These are phyloP conservation scores for Helianthus tuberosus DNA, from an alignment of 129 eudicot genomes.

Conservation along the genomic window DNA sequence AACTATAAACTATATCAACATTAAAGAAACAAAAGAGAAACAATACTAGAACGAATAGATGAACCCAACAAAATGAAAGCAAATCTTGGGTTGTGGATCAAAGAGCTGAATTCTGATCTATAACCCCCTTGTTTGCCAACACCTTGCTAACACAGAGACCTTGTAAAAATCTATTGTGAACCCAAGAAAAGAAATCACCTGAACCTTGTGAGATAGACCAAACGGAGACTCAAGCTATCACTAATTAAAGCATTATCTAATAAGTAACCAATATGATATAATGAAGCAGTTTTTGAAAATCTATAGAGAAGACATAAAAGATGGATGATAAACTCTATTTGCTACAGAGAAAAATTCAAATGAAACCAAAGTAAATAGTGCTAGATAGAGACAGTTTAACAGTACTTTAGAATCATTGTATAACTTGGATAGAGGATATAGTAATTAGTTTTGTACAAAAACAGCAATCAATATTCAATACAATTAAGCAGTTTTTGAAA, in stretches of 20 bases:
- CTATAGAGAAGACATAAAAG: too few species aligned
- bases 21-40: background rate
- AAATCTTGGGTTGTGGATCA: background rate
- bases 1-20: background rate
- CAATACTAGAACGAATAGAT: background rate
- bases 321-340: constrained; percentile 1
- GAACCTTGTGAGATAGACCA: background rate
- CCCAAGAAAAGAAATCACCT: background rate
- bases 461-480: constrained; percentile 26
- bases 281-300: too few species aligned
- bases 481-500: constrained; percentile 13
- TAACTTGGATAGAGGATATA: constrained; percentile 20
- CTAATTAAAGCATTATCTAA: background rate
- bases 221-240: background rate
- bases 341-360: background rate
- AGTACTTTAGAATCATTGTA: constrained; percentile 14
- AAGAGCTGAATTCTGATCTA: background rate
- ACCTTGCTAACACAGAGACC: background rate
- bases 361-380: constrained; percentile 20
- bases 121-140: background rate
- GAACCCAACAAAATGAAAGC: background rate
- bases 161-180: background rate
- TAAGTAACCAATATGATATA: background rate
- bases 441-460: constrained; percentile 36
- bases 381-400: background rate